Percentiles rank a stretch among this genome's conserved stretches.
phyloP scores from a whole-genome alignment of 2,329 filamentous ascomycete genomes.

The Blastomyces silverae region DNA sequence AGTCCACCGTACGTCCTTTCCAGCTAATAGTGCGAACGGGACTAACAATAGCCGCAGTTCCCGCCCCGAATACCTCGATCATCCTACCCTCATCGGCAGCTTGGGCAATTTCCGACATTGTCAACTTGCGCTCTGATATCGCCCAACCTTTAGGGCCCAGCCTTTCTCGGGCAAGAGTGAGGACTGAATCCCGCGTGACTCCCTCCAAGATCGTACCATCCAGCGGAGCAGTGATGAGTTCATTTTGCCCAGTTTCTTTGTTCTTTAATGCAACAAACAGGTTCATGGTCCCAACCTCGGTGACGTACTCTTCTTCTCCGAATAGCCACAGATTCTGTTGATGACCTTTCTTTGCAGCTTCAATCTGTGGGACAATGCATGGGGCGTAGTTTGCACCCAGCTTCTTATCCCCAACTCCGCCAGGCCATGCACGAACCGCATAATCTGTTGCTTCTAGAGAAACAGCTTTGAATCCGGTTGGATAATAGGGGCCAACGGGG shows the following conservation, averaged over 20 bases:
- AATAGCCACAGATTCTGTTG: slow-evolving; percentile 99
- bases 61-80: slow-evolving; percentile 87
- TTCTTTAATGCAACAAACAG: slow-evolving; percentile 82
- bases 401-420: slow-evolving; percentile 96
- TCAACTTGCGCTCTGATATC: slow-evolving; percentile 81
- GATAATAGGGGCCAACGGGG: slow-evolving; percentile 95
- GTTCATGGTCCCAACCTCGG: slow-evolving; percentile 99
- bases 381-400: slow-evolving; percentile 99
- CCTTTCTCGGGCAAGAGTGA: slow-evolving; percentile 77
- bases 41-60: slow-evolving; percentile 89
- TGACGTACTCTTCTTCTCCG: slow-evolving; percentile 89
- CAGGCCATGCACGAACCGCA: slow-evolving; percentile 94
- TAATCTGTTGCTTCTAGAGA: slow-evolving; percentile 94
- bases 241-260: slow-evolving; percentile 81
- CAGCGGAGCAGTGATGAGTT: slow-evolving; percentile 88
- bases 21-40: slow-evolving; percentile 86
- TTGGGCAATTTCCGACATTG: slow-evolving; percentile 76
- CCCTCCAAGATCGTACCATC: slow-evolving; percentile 96
- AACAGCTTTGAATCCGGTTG: slow-evolving; percentile 95
- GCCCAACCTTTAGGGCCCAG: slow-evolving; percentile 82
- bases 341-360: slow-evolving; percentile 84
- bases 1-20: slow-evolving; percentile 72
- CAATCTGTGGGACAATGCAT: slow-evolving; percentile 91
- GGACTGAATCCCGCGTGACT: slow-evolving; percentile 84
- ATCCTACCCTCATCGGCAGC: slow-evolving; percentile 77